phyloP scores from a whole-genome alignment of 2,329 filamentous ascomycete genomes.

The Didymella glomerata region DNA sequence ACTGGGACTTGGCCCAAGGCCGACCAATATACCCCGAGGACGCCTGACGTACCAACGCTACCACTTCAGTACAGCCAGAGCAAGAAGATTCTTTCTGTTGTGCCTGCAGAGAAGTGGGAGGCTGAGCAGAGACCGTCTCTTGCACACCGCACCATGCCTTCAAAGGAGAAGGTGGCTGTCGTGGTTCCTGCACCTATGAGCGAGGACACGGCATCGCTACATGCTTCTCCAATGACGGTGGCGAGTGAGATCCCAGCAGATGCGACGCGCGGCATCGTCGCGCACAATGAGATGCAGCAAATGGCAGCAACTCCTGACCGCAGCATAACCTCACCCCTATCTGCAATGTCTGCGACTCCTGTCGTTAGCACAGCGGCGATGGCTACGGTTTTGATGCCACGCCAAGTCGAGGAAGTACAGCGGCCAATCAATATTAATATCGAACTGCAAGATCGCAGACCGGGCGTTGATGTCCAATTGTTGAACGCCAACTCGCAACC shows the following conservation, averaged over 20 bases:
- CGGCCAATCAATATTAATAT: slow-evolving; percentile 45
- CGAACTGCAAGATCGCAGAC: slow-evolving; percentile 41
- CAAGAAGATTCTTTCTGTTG: slow-evolving; percentile 24
- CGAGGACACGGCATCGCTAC: slow-evolving; percentile 1
- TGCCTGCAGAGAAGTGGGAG: slow-evolving; percentile 38
- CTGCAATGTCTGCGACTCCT: slow-evolving; percentile 45
- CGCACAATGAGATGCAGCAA: slow-evolving; percentile 20
- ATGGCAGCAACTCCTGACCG: slow-evolving; percentile 23
- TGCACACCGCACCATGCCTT: slow-evolving; percentile 20
- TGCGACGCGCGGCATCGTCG: slow-evolving; percentile 8
- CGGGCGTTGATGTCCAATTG: slow-evolving; percentile 25
- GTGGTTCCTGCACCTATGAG: slow-evolving; percentile 6
- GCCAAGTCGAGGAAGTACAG: slow-evolving; percentile 37
- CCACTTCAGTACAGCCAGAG: slow-evolving; percentile 37
- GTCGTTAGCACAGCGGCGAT: slow-evolving; percentile 44
- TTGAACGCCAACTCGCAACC: slow-evolving; percentile 29
- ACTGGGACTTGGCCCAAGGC: slow-evolving; percentile 48
- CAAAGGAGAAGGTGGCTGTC: slow-evolving; percentile 12
- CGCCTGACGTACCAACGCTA: slow-evolving; percentile 48
- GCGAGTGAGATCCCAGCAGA: slow-evolving; percentile 9
- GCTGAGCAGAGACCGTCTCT: slow-evolving; percentile 34
- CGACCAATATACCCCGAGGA: slow-evolving; percentile 31
- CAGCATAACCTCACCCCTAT: slow-evolving; percentile 36
- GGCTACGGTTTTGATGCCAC: slow-evolving; percentile 46
- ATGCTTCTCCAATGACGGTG: slow-evolving; percentile 7